A percentile compares a stretch with the other conserved stretches of the same genome.
phyloP scores from a whole-genome alignment of 495 filamentous ascomycete genomes.

The Filosporella fistucella region DNA sequence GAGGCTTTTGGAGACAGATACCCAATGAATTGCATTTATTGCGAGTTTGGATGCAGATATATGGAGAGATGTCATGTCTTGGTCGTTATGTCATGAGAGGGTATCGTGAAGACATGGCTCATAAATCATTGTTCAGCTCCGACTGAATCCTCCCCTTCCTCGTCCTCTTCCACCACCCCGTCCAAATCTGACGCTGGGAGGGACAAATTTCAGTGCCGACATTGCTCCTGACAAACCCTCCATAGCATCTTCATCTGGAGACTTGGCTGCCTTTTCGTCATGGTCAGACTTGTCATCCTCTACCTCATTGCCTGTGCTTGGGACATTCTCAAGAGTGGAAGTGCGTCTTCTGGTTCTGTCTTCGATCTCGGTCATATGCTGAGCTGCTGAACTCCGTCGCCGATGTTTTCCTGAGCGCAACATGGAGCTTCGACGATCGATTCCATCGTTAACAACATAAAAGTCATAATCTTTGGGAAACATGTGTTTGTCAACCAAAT shows the following conservation, averaged over 20 bases:
- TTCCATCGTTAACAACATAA: slow-evolving; percentile 77
- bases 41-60: background rate
- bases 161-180: slow-evolving; percentile 38
- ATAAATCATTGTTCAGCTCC: slow-evolving; percentile 26
- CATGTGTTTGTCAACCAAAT: slow-evolving; percentile 90
- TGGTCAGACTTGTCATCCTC: slow-evolving; percentile 13
- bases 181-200: slow-evolving; percentile 69
- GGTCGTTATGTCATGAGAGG: too few species aligned
- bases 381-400: slow-evolving; percentile 21
- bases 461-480: slow-evolving; percentile 94
- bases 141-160: slow-evolving; percentile 23
- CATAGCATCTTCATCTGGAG: slow-evolving; percentile 49
- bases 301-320: slow-evolving; percentile 19
- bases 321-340: slow-evolving; percentile 30
- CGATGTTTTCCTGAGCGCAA: slow-evolving; percentile 40
- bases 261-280: background rate
- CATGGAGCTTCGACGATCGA: slow-evolving; percentile 78
- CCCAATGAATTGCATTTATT: slow-evolving; percentile 18
- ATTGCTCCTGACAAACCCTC: slow-evolving; percentile 72
- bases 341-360: slow-evolving; percentile 47
- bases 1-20: slow-evolving; percentile 18
- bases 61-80: too few species aligned
- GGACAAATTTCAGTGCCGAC: slow-evolving; percentile 79
- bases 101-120: slow-evolving; percentile 7
- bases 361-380: slow-evolving; percentile 26